phyloP scores from a whole-genome alignment of 2,329 filamentous ascomycete species.

The Aspergillus tubingensis region DNA sequence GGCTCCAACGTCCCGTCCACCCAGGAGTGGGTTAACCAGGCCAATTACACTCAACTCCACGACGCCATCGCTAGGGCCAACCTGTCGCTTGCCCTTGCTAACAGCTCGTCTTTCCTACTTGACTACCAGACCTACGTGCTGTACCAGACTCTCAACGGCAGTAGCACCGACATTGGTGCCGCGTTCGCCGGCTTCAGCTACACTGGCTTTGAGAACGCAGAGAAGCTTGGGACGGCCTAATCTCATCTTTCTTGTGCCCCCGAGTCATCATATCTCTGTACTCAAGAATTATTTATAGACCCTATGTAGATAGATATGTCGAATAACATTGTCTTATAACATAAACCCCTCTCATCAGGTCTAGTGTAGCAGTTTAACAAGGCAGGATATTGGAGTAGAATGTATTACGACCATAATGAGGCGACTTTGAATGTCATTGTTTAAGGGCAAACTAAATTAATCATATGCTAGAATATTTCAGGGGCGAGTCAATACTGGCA shows the following conservation, averaged over 20 bases:
- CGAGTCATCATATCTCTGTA: neutral
- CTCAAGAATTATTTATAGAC: neutral
- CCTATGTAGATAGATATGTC: neutral
- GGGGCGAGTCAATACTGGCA: too few relatives aligned
- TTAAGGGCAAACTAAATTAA: too few relatives aligned
- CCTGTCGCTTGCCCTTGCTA: neutral
- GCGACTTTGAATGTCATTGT: too few relatives aligned
- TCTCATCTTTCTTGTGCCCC: neutral
- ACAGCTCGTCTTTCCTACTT: slow-evolving; percentile 1
- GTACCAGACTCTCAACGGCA: neutral
- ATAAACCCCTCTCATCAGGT: too few relatives aligned
- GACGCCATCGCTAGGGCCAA: slow-evolving; percentile 3
- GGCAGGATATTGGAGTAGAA: too few relatives aligned
- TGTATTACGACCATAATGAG: too few relatives aligned
- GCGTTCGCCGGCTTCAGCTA: neutral
- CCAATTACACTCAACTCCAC: slow-evolving; percentile 1
- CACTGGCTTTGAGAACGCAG: neutral
- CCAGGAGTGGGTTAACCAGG: slow-evolving; percentile 1
- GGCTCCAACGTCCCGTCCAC: neutral
- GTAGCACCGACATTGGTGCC: neutral
- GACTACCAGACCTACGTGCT: slow-evolving; percentile 2
- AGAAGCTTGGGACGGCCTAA: neutral
- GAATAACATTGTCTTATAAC: neutral
- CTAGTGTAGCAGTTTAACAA: too few relatives aligned
- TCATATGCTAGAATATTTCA: too few relatives aligned